Evolutionary conservation across 805 yeast species (phyloP), one percentile per base, ranked within the genome.

Genomic region (Yamadazyma tumulicola): DNA sequence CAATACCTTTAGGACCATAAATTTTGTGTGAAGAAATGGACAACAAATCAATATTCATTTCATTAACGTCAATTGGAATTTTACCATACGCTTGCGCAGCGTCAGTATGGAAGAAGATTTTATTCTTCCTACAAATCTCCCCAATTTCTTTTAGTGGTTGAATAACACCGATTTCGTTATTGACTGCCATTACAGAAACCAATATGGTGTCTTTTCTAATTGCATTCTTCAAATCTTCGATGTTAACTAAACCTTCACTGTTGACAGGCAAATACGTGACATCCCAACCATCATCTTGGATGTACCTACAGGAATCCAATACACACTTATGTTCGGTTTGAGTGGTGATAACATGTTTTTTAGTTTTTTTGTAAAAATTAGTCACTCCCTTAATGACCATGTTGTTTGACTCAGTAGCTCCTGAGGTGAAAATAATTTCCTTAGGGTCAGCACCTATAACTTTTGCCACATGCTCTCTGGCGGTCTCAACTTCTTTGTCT

Each of bases 311-410:
- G 9, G 97, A 86, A 59, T 93, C 98, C 60, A 93, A 69, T n/a
- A 93, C 96, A 73, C 99, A 93, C 68, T 93, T 93, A 66, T 93
- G 99, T 64, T 93, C 99, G 1, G 97, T 93, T 61, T 88, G 95
- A 2, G 95, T 79, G 16, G 99, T 93, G 57, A 93, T 89, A 49
- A 93, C 83, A 61, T 93, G 99, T 54, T 79, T 83, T 68, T 91
- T 93, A 26, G 91, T 82, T 53, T 83, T 85, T 40, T 77, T 75
- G 69, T 91, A 93, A 62, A 93, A 93, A 42, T 96, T 74, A 2
- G 96, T 91, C 11, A 93, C 95, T 55, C 99, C 99, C 64, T 93
- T 93, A 48, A 93, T 64, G 19, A 85, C 89, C 86, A 86, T 85
- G 59, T 94, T 93, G 67, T 93, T 93, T 29, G 93, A 79, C 61